Conservation (phyloP, 805 yeast genomes). For the Helenozyma baotianmanensis region DNA sequence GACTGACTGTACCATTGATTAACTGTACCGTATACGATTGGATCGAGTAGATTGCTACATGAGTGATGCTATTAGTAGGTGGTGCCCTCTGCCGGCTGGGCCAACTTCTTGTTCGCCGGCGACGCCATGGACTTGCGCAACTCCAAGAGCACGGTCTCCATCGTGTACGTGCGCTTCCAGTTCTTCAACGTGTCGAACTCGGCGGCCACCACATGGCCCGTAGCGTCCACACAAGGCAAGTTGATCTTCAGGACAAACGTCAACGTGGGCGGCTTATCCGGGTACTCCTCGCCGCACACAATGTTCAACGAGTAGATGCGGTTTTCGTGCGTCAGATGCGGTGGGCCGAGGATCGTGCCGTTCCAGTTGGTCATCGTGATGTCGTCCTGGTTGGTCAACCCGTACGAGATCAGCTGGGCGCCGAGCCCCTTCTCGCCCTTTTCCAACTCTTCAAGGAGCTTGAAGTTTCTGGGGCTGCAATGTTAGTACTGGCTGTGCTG, state of each 20-base stretch:
- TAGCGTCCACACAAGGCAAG: constrained; percentile 79
- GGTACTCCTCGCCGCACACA: constrained; percentile 79
- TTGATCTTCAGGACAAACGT: constrained; percentile 79
- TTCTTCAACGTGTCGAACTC: constrained; percentile 64
- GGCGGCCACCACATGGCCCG: constrained; percentile 45
- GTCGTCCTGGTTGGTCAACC: constrained; percentile 85
- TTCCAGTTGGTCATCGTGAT: constrained; percentile 94
- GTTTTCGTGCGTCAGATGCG: constrained; percentile 84
- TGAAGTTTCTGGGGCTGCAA: constrained; percentile 82
- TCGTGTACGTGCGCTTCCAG: constrained; percentile 89
- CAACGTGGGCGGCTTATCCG: constrained; percentile 84
- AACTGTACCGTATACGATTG: no score
- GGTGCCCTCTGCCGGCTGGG: constrained; percentile 90
- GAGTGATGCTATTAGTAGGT: no score
- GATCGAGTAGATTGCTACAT: no score
- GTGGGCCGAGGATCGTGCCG: constrained; percentile 97
- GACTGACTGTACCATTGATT: no score
- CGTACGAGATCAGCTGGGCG: constrained; percentile 95
- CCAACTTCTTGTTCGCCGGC: constrained; percentile 72
- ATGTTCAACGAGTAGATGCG: constrained; percentile 82
- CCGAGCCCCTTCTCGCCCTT: constrained; percentile 98
- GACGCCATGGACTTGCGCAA: constrained; percentile 82
- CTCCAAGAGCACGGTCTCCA: constrained; percentile 90
- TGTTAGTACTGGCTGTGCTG: constrained; percentile 10
- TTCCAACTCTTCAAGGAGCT: constrained; percentile 91